Evolutionary conservation across 2,329 filamentous ascomycete genomes (phyloP).

Genomic region (Colletotrichum sp.): DNA sequence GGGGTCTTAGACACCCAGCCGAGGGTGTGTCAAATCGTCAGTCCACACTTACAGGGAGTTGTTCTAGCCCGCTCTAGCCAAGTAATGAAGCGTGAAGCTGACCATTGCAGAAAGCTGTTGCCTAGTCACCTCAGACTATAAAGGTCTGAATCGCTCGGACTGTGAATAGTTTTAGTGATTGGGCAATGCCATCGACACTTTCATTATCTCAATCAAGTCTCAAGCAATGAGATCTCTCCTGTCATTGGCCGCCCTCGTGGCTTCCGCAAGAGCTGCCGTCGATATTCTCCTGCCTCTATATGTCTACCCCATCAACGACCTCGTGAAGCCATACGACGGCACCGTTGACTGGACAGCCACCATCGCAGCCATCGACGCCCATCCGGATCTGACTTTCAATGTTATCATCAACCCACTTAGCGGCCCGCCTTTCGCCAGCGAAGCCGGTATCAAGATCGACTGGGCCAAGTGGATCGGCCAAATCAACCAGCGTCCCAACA

Average conservation of each 20-base stretch:
- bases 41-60: background rate
- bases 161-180: background rate
- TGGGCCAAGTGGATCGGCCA: slow-evolving; percentile 4
- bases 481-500: background rate
- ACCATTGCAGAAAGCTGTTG: background rate
- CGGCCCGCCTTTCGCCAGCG: background rate
- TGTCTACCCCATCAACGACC: background rate
- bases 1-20: background rate
- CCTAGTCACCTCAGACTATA: background rate
- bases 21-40: background rate
- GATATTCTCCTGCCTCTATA: background rate
- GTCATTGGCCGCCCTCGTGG: background rate
- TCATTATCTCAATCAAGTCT: background rate
- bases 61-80: background rate
- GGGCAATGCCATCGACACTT: background rate
- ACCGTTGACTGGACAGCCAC: background rate
- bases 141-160: background rate
- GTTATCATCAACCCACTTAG: background rate
- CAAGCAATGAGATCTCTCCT: background rate
- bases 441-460: background rate
- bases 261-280: background rate
- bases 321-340: background rate
- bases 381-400: background rate
- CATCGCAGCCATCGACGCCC: background rate
- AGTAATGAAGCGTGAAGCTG: background rate